Evolutionary conservation across 2,329 filamentous ascomycete species (phyloP), one percentile per base, ranked within the genome.

Genomic region (Claviceps pazoutovae): DNA sequence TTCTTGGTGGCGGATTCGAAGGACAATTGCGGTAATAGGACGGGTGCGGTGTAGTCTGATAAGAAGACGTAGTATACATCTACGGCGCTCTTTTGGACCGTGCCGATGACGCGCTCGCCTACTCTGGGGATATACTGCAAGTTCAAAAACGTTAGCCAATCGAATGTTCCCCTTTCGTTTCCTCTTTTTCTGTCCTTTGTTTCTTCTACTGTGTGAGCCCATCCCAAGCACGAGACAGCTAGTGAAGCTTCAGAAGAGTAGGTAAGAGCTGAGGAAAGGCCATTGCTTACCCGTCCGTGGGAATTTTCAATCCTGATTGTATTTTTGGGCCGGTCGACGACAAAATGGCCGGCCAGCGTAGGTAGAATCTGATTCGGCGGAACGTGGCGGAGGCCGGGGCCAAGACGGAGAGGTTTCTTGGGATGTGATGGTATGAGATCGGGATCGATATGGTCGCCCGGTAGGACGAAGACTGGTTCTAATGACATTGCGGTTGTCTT

Each of bases 1-100:
- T 97, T 97, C 68, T 90, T 93, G 45, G 85, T 88, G 17, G 89
- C 93, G 56, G 83, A 82, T 68, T 97, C 91, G 66, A 98, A 98
- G n/a, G 89, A 81, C 19, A 97, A 76, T 58, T 95, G 86, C 0
- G 87, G 88, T 1, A 97, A 80, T 17, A 86, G 73, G 1, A 86
- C 88, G 53, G 78, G 69, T 2, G 74, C 62, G 4, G 78, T 77
- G 62, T 82, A 77, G 51, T 81, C 74, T 30, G 87, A 84, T 50
- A 97, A 75, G 58, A 77, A 75, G 66, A 89, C 89, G 67, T 86
- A 83, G 74, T 87, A 96, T 64, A 79, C 78, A 60, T 97, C 93
- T 53, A 76, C 74, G 49, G 82, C 78, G 51, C 82, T 83, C 65
- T 84, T 86, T 62, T 86, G 80, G 59, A 97, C 76, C 57, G 87